Conservation (phyloP, 1,284 basidiomycete species). For the Afroboletus lepidellus region DNA sequence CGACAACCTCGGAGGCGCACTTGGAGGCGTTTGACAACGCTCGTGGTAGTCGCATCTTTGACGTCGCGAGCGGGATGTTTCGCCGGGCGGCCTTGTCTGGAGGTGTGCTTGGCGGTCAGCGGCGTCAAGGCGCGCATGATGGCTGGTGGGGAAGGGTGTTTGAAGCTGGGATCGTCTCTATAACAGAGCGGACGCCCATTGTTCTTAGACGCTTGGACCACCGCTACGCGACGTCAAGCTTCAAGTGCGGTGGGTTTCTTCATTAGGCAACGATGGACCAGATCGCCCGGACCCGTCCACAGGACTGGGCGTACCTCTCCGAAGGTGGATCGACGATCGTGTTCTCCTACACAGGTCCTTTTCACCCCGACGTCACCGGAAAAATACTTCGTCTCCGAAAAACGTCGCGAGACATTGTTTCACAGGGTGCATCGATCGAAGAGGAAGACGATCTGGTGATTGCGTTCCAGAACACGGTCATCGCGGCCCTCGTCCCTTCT, state of each 20-base stretch:
- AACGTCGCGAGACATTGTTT: conserved; percentile 14
- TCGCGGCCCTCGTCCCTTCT: conserved; percentile 57
- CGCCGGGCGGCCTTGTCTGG: conserved; percentile 4
- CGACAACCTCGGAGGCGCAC: conserved; percentile 1
- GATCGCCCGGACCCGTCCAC: conserved; percentile 43
- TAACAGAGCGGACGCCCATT: conserved; percentile 11
- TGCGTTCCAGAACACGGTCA: conserved; percentile 61
- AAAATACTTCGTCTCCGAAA: conserved; percentile 79
- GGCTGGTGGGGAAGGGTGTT: neutral
- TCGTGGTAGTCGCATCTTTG: neutral
- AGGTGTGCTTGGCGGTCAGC: conserved; percentile 3
- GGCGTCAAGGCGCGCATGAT: conserved; percentile 19
- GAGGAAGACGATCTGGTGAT: conserved; percentile 56
- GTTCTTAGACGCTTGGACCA: conserved; percentile 21
- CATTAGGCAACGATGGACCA: neutral
- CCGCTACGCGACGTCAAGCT: neutral
- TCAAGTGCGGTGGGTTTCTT: neutral
- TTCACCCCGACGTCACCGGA: conserved; percentile 49
- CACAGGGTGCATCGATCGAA: neutral
- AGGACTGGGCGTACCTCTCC: conserved; percentile 80
- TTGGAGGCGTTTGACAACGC: neutral
- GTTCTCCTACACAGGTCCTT: conserved; percentile 70
- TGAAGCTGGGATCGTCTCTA: neutral
- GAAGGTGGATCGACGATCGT: conserved; percentile 91
- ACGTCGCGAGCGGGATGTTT: conserved; percentile 9